These are phyloP conservation scores for Alternaria sp. DNA, from an alignment of 2,329 filamentous ascomycete species.

Conservation along the genomic window DNA sequence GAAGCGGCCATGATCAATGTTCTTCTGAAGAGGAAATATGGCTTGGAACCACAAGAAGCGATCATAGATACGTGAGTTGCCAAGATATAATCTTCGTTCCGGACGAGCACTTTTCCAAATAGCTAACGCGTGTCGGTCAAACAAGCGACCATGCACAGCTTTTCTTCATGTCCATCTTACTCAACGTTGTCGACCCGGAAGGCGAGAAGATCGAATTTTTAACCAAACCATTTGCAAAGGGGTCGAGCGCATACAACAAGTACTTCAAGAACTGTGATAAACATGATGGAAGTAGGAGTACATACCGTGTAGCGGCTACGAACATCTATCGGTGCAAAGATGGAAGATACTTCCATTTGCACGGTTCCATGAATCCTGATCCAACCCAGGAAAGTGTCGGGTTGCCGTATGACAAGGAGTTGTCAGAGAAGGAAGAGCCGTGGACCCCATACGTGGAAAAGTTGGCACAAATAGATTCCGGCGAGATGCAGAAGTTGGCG, in stretches of 20 bases:
- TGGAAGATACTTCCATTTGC: conserved; percentile 57
- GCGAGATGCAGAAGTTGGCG: conserved; percentile 48
- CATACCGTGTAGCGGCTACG: conserved; percentile 49
- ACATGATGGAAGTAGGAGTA: conserved; percentile 24
- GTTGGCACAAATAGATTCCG: conserved; percentile 44
- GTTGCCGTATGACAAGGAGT: conserved; percentile 44
- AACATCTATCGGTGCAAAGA: conserved; percentile 61
- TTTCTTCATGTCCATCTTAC: conserved; percentile 54
- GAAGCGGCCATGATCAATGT: conserved; percentile 59
- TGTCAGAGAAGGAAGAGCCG: conserved; percentile 37
- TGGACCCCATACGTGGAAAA: conserved; percentile 48
- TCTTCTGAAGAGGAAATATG: conserved; percentile 59
- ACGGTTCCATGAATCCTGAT: conserved; percentile 59
- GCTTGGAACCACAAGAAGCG: conserved; percentile 50
- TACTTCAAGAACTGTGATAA: conserved; percentile 42
- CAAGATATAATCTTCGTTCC: conserved; percentile 15
- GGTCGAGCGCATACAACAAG: conserved; percentile 22
- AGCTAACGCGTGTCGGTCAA: not conserved
- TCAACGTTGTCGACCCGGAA: conserved; percentile 48
- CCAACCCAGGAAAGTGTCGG: conserved; percentile 52
- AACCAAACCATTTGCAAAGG: conserved; percentile 21
- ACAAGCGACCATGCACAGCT: conserved; percentile 53
- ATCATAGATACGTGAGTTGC: conserved; percentile 57
- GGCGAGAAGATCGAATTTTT: conserved; percentile 32
- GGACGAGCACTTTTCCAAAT: conserved; percentile 14